These are phyloP conservation scores for Grosmannia penicillata DNA, from an alignment of 2,329 filamentous ascomycete genomes.

Conservation along the genomic window DNA sequence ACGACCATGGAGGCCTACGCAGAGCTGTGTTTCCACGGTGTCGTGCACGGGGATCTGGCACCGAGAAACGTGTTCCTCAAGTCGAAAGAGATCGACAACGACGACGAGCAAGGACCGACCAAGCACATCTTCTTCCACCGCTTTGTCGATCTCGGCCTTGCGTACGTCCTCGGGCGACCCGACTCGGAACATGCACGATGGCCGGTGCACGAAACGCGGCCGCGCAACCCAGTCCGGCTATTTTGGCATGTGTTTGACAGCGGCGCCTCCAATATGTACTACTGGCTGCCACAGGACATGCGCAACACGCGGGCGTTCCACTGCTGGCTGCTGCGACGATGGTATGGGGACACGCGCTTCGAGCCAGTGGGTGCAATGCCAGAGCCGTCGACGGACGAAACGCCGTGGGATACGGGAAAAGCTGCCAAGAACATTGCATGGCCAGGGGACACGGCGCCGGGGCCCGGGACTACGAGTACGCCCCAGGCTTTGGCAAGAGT, in stretches of 20 bases:
- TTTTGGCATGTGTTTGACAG: conserved; percentile 10
- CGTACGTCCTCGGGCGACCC: conserved; percentile 5
- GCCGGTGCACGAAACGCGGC: conserved; percentile 3
- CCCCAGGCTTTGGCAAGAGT: not conserved
- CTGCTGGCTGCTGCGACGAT: conserved; percentile 7
- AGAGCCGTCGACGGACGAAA: not conserved
- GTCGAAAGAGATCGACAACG: not conserved
- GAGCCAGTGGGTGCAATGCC: conserved; percentile 6
- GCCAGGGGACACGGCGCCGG: not conserved
- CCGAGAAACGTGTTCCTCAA: conserved; percentile 10
- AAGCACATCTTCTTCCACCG: conserved; percentile 3
- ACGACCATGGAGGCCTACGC: conserved; percentile 8
- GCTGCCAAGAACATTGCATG: not conserved
- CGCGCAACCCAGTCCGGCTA: conserved; percentile 7
- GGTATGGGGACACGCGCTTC: conserved; percentile 9
- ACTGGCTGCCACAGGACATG: conserved; percentile 8
- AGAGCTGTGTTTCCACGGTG: conserved; percentile 6
- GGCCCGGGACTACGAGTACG: not conserved
- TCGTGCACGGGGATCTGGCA: conserved; percentile 9
- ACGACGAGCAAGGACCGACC: not conserved
- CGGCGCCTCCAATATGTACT: conserved; percentile 8
- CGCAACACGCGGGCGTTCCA: conserved; percentile 6
- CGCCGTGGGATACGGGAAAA: conserved; percentile 3
- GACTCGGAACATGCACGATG: not conserved
- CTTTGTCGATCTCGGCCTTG: conserved; percentile 10